Conservation (phyloP, 2,329 filamentous ascomycete genomes). For the Ophiocordyceps camponoti-floridani region DNA sequence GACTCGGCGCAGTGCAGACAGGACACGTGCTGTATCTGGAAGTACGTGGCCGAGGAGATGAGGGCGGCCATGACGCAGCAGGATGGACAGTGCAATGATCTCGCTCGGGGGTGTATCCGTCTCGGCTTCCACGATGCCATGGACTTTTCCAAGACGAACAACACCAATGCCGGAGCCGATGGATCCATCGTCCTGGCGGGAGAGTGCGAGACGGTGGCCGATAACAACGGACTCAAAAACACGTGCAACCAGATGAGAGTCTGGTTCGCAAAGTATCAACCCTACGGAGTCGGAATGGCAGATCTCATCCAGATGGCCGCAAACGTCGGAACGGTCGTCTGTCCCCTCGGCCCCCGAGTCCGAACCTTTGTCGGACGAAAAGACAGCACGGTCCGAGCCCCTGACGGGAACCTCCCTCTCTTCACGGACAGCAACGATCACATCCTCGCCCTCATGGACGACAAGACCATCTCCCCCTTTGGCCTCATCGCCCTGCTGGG, state of each 20-base stretch:
- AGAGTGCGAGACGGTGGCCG: conserved; percentile 15
- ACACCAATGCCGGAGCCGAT: conserved; percentile 25
- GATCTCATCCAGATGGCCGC: conserved; percentile 33
- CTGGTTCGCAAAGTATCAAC: conserved; percentile 21
- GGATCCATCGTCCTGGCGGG: conserved; percentile 20
- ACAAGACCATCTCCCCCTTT: conserved; percentile 30
- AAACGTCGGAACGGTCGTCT: conserved; percentile 26
- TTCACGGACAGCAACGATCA: conserved; percentile 19
- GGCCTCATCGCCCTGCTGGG: conserved; percentile 33
- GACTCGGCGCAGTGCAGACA: conserved; percentile 1
- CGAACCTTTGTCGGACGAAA: conserved; percentile 29
- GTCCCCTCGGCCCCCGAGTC: conserved; percentile 23
- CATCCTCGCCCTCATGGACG: conserved; percentile 26
- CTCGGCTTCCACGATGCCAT: conserved; percentile 23
- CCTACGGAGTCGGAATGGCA: conserved; percentile 24
- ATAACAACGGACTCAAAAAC: conserved; percentile 26
- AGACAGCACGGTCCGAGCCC: conserved; percentile 20
- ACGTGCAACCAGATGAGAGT: conserved; percentile 18
- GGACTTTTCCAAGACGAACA: neutral
- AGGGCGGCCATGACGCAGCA: conserved; percentile 12
- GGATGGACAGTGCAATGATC: conserved; percentile 18
- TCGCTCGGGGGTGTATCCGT: conserved; percentile 21
- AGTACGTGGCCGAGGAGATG: conserved; percentile 19
- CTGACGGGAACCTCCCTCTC: conserved; percentile 22
- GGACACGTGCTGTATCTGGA: conserved; percentile 23